Conservation (phyloP, 2,329 filamentous ascomycete genomes). For the Penicillium sp. region DNA sequence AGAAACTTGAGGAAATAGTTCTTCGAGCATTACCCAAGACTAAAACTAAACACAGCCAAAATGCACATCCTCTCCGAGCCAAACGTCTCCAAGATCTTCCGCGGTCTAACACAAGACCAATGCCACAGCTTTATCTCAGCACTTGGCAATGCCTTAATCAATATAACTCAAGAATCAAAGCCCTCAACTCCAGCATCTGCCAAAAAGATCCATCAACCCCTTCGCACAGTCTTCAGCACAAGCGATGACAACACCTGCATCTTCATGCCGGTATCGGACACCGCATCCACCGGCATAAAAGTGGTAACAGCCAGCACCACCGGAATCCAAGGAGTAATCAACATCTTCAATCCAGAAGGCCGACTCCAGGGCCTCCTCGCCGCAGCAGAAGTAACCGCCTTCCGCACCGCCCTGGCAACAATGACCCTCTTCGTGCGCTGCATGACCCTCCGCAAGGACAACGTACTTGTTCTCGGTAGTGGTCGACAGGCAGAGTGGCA, state of each 20-base stretch:
- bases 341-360: slow-evolving; percentile 64
- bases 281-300: slow-evolving; percentile 66
- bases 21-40: background rate
- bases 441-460: slow-evolving; percentile 25
- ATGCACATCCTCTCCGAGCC: slow-evolving; percentile 39
- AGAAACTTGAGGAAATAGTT: background rate
- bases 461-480: slow-evolving; percentile 49
- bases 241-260: slow-evolving; percentile 55
- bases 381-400: slow-evolving; percentile 72
- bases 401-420: slow-evolving; percentile 72
- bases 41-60: slow-evolving; percentile 6
- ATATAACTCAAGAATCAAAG: slow-evolving; percentile 31
- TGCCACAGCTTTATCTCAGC: slow-evolving; percentile 36
- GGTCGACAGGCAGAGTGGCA: slow-evolving; percentile 54
- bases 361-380: slow-evolving; percentile 66
- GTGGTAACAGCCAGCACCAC: slow-evolving; percentile 58
- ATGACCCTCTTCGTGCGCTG: slow-evolving; percentile 61
- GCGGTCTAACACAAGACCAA: slow-evolving; percentile 31
- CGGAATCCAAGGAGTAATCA: slow-evolving; percentile 64
- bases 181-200: slow-evolving; percentile 23
- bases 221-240: slow-evolving; percentile 43
- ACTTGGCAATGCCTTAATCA: slow-evolving; percentile 36
- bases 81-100: slow-evolving; percentile 34
- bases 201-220: slow-evolving; percentile 43
- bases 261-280: slow-evolving; percentile 71